Evolutionary conservation across 805 yeast species (phyloP), one percentile per base, ranked within the genome.

Genomic region (Ogataea saltuana): DNA sequence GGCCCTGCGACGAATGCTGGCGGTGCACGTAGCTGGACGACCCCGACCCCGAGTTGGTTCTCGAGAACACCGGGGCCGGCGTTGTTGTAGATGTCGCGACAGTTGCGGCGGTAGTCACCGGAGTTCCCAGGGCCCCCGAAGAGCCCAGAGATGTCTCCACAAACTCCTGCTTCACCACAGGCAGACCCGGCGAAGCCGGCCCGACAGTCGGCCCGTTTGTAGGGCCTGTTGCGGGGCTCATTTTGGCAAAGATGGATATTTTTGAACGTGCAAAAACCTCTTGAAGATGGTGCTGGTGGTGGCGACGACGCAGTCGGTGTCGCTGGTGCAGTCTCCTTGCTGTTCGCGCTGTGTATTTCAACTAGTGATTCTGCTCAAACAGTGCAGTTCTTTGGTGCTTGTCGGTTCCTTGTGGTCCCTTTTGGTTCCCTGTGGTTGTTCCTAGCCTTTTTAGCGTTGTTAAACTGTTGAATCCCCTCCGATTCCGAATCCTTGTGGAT

Each of bases 1-100:
- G 58, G 10, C 58, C 51, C n/a, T 44, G 47, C 2, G 59, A 45
- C 7, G 53, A 47, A 25, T 55, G 57, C 23, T 48, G 53, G 13
- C 53, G 50, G 28, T 54, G 58, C n/a, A 54, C 58, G 41, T 33
- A 51, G 11, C 46, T 41, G n/a, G 55, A 51, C 19, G 46, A 30
- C 17, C 37, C 22, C 6, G 42, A 26, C 6, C 33, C 28, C 15
- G 29, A 26, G 34, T 23, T 23, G 15, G 30, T 15, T 16, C 38
- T 22, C 29, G 28, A 25, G 35, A 32, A 19, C 17, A 34, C 38
- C 29, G 29, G 17, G 26, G 28, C 28, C 7, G 25, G 25, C 7
- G 10, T 22, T 22, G 25, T 10, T 7, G 25, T 10, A 22, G 10
- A 7, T 22, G 25, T 7, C 9, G 9, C 25, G 25, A 22, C 25